Percentiles rank a stretch among this genome's conserved stretches.
Conservation (phyloP, 495 filamentous ascomycete species). For the Parmelia sp. region DNA sequence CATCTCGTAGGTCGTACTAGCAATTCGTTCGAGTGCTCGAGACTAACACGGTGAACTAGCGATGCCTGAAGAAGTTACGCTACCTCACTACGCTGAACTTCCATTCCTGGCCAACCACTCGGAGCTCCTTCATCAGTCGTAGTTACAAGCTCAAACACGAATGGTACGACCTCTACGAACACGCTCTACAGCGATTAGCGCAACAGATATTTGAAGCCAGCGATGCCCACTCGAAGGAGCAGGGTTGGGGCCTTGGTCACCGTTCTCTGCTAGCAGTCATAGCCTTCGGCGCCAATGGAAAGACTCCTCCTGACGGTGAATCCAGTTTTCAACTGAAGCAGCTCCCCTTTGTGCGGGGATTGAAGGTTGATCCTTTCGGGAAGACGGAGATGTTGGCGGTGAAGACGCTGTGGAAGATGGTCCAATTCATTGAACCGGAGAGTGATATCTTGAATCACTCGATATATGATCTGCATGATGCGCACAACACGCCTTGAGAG, state of each 20-base stretch:
- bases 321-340: constrained; percentile 13
- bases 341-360: constrained; percentile 15
- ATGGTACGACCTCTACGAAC: constrained; percentile 16
- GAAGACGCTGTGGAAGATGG: constrained; percentile 19
- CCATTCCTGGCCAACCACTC: constrained; percentile 16
- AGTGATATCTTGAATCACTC: constrained; percentile 18
- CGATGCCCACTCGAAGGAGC: constrained; percentile 14
- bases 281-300: constrained; percentile 18
- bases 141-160: constrained; percentile 7
- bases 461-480: constrained; percentile 17
- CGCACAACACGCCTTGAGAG: constrained; percentile 10
- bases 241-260: constrained; percentile 15
- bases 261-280: constrained; percentile 20
- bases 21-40: not conserved
- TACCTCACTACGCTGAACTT: constrained; percentile 13
- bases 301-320: constrained; percentile 8
- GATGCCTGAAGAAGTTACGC: constrained; percentile 15
- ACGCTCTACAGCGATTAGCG: constrained; percentile 16
- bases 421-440: constrained; percentile 20
- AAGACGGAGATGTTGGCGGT: constrained; percentile 15
- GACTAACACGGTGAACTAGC: not conserved
- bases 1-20: not conserved
- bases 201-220: constrained; percentile 19
- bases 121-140: constrained; percentile 10
- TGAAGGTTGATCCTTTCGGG: constrained; percentile 17